A percentile compares a stretch with the other conserved stretches of the same genome.
These are phyloP conservation scores for Metarhizium album DNA, from an alignment of 2,329 filamentous ascomycete species.

Conservation along the genomic window DNA sequence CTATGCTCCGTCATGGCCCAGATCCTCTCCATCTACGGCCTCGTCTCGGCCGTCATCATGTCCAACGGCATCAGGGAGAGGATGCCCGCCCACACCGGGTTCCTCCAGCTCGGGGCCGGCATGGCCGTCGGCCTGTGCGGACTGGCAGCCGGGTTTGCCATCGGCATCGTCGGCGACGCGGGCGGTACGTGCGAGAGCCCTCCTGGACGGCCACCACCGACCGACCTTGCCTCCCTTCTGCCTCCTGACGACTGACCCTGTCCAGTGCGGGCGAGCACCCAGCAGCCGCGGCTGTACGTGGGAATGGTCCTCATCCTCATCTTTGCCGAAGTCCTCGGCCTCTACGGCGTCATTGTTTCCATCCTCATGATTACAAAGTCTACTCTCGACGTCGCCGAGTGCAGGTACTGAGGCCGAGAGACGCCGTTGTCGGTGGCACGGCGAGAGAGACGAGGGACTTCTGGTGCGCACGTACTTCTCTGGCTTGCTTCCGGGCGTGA, in stretches of 20 bases:
- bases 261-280: conserved; percentile 33
- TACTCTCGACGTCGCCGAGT: conserved; percentile 26
- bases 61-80: conserved; percentile 27
- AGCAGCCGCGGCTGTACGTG: conserved; percentile 34
- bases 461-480: too few species aligned
- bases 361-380: conserved; percentile 38
- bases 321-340: conserved; percentile 33
- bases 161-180: conserved; percentile 35
- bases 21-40: conserved; percentile 36
- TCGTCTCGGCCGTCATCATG: conserved; percentile 35
- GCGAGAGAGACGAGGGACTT: background rate
- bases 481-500: conserved; percentile 1
- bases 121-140: conserved; percentile 33
- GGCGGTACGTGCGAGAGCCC: conserved; percentile 24
- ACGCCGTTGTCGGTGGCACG: background rate
- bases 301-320: conserved; percentile 38
- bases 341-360: conserved; percentile 36
- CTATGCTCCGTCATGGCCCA: conserved; percentile 36
- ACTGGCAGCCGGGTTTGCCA: conserved; percentile 34
- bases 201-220: background rate
- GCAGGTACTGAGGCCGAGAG: conserved; percentile 9
- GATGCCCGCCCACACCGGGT: conserved; percentile 31
- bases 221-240: too few species aligned
- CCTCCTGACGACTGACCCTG: background rate
- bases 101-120: conserved; percentile 33